A percentile compares a stretch with the other conserved stretches of the same genome.
Evolutionary conservation across 306 rosid species (phyloP).

Genomic region (Quercus aquifolioides): DNA sequence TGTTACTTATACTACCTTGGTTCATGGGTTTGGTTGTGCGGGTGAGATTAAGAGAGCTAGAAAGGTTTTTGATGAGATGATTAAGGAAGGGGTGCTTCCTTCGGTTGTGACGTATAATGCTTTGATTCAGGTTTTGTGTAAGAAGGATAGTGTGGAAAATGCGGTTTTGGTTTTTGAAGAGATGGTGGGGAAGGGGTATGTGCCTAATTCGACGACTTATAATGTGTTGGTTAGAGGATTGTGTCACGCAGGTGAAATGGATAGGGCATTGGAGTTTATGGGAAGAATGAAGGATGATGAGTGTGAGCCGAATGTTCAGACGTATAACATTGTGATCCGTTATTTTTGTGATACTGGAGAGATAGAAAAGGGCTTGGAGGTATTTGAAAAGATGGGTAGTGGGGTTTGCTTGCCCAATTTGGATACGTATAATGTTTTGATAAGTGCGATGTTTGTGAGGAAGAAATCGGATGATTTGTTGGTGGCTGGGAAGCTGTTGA

Average conservation of each 20-base stretch:
- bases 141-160: slow-evolving; percentile 75
- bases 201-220: slow-evolving; percentile 66
- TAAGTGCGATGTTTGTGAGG: too few relatives aligned
- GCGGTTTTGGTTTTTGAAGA: slow-evolving; percentile 70
- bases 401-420: background rate
- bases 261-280: slow-evolving; percentile 52
- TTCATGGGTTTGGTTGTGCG: slow-evolving; percentile 80
- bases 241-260: slow-evolving; percentile 69
- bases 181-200: slow-evolving; percentile 62
- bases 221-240: slow-evolving; percentile 74
- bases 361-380: slow-evolving; percentile 58
- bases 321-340: slow-evolving; percentile 64
- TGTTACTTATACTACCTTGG: slow-evolving; percentile 86
- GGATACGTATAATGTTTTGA: too few relatives aligned
- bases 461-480: too few relatives aligned
- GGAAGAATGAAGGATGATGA: slow-evolving; percentile 50
- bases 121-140: slow-evolving; percentile 85
- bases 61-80: slow-evolving; percentile 69
- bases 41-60: slow-evolving; percentile 73
- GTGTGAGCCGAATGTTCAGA: slow-evolving; percentile 71
- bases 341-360: slow-evolving; percentile 83
- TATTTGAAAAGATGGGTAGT: slow-evolving; percentile 72
- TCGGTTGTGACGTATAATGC: slow-evolving; percentile 78
- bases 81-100: slow-evolving; percentile 69
- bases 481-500: slow-evolving; percentile 79